Base-by-base conservation (phyloP, 108 stramenopile genomes). In the Chaetoceros tenuissimus region DNA sequence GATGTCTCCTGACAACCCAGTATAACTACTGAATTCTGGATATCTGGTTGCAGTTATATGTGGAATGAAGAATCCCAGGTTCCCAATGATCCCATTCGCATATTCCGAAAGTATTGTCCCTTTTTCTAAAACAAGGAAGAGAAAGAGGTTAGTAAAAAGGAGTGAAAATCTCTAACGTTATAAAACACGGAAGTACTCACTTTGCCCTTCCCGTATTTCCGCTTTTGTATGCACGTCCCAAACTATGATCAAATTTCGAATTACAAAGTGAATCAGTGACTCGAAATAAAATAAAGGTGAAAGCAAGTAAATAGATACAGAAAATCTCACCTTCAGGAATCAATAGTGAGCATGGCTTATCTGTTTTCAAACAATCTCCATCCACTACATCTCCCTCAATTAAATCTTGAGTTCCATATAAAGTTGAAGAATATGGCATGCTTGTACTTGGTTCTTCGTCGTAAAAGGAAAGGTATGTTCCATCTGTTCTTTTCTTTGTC, bases 61-160 rank as follows among this genome's bases (percentile, higher is more conserved):
- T 16, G 61, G 61, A 16, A 53, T 40, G 28, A 21, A 62, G 29
- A 29, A 62, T 5, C 61, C 52, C 27, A 62, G 25, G 28, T 53
- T 24, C 7, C 24, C 51, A 10, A 62, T 51, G 31, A 53, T 53
- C 29, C 61, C 61, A 40, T 47, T 62, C 5, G 48, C 50, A 18
- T 47, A 29, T 46, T 25, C 25, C 22, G 24, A 21, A 2, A 59
- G 24, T 3, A 49, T 49, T 10, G 34, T 40, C 34, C 34, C 34
- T 40, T n/a, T n/a, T n/a, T n/a, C n/a, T n/a, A n/a, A n/a, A n/a
- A n/a, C n/a, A n/a, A n/a, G n/a, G n/a, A n/a, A n/a, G n/a, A n/a
- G n/a, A n/a, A n/a, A n/a, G n/a, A n/a, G n/a, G n/a, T n/a, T n/a
- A n/a, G n/a, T n/a, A n/a, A n/a, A n/a, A n/a, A n/a, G n/a, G n/a